Conservation (phyloP, 2,329 filamentous ascomycete species). For the Fusarium redolens region DNA sequence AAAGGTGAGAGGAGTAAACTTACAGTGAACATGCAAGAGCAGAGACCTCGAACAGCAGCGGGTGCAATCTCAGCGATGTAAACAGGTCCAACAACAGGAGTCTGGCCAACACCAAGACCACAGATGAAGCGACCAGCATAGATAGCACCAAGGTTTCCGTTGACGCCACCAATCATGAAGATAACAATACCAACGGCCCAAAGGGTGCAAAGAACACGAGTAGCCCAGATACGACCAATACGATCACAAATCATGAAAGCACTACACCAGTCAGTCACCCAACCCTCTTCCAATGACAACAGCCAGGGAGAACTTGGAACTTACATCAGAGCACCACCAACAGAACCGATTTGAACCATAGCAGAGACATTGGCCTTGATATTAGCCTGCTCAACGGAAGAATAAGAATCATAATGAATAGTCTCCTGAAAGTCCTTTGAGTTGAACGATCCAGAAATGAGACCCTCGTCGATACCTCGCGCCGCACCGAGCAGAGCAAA, state of each 20-base stretch:
- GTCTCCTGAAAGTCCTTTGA: constrained; percentile 71
- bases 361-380: constrained; percentile 81
- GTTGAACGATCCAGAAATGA: constrained; percentile 78
- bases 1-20: rapidly evolving
- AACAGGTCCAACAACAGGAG: constrained; percentile 74
- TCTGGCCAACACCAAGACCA: constrained; percentile 74
- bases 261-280: constrained; percentile 48
- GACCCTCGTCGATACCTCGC: constrained; percentile 82
- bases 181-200: constrained; percentile 70
- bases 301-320: constrained; percentile 8
- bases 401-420: constrained; percentile 68
- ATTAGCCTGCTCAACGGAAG: constrained; percentile 67
- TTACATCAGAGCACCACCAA: constrained; percentile 73
- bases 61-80: constrained; percentile 81
- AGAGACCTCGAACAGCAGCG: constrained; percentile 76
- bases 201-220: constrained; percentile 65
- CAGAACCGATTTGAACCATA: constrained; percentile 84
- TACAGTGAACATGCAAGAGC: constrained; percentile 66
- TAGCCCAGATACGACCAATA: constrained; percentile 72
- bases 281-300: background rate
- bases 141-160: constrained; percentile 66
- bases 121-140: constrained; percentile 76
- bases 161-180: constrained; percentile 64
- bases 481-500: constrained; percentile 82
- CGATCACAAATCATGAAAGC: constrained; percentile 69